Percentiles rank a stretch among this genome's conserved stretches.
Evolutionary conservation across 2,329 filamentous ascomycete species (phyloP).

Genomic region (Neofusicoccum parvum): DNA sequence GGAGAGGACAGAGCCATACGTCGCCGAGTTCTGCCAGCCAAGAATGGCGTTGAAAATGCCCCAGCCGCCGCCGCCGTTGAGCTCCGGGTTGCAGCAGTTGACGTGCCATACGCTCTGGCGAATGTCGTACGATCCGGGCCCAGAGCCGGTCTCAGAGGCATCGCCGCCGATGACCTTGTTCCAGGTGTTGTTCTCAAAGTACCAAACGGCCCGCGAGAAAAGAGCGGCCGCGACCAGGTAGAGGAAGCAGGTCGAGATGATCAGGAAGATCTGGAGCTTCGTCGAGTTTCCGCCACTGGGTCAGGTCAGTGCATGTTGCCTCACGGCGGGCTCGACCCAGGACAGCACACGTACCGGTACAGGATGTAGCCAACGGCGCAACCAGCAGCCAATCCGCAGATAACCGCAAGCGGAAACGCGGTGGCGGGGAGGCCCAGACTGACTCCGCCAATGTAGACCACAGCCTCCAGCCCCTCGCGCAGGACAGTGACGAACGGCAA

Average conservation of each 20-base stretch:
- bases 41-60: conserved; percentile 84
- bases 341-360: conserved; percentile 59
- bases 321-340: too few species aligned
- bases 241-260: conserved; percentile 77
- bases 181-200: conserved; percentile 71
- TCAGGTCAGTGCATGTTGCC: background rate
- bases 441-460: conserved; percentile 84
- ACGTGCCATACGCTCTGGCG: conserved; percentile 49
- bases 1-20: conserved; percentile 81
- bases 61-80: conserved; percentile 78
- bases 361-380: conserved; percentile 69
- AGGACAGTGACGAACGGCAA: conserved; percentile 85
- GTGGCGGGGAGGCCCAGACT: conserved; percentile 73
- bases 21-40: conserved; percentile 87
- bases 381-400: conserved; percentile 72
- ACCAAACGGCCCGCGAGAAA: conserved; percentile 77
- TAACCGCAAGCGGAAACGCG: conserved; percentile 75
- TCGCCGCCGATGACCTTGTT: conserved; percentile 65
- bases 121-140: conserved; percentile 77
- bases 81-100: conserved; percentile 74
- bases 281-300: conserved; percentile 60
- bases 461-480: conserved; percentile 80
- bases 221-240: conserved; percentile 84
- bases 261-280: conserved; percentile 75
- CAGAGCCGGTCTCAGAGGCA: conserved; percentile 64